Evolutionary conservation across 768 basidiomycete genomes (phyloP).

Genomic region (Russula sp.): DNA sequence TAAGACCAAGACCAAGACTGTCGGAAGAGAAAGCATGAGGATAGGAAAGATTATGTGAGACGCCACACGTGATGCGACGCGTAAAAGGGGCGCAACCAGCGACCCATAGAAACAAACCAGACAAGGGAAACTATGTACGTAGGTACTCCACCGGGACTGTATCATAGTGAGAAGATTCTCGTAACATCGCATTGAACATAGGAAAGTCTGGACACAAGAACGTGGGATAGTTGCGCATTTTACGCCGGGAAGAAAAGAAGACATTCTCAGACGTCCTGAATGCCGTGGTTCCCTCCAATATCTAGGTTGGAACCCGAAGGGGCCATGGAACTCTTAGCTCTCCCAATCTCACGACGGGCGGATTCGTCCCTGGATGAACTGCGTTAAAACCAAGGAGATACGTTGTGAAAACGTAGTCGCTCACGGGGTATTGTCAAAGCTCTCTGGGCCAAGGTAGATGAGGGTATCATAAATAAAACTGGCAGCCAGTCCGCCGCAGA

Average conservation of each 20-base stretch:
- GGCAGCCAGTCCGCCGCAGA: constrained; percentile 52
- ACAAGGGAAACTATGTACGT: too few species aligned
- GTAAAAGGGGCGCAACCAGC: too few species aligned
- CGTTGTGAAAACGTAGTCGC: constrained; percentile 19
- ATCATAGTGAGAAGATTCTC: too few species aligned
- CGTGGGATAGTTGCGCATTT: background rate
- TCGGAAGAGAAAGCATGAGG: too few species aligned
- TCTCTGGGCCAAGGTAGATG: constrained; percentile 52
- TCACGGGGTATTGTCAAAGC: constrained; percentile 49
- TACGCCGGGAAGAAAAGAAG: background rate
- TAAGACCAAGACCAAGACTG: too few species aligned
- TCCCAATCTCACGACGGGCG: constrained; percentile 1
- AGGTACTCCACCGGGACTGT: too few species aligned
- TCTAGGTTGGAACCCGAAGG: constrained; percentile 8
- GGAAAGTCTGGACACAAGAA: too few species aligned
- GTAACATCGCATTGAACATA: too few species aligned
- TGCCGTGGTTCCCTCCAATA: background rate
- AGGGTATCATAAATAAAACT: constrained; percentile 53
- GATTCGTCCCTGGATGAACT: constrained; percentile 1
- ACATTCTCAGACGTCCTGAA: background rate
- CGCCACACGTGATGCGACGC: too few species aligned
- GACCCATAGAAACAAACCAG: too few species aligned
- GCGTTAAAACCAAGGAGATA: background rate
- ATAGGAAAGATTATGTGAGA: too few species aligned
- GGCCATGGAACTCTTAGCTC: background rate